Evolutionary conservation across 208 protist genomes (phyloP), one percentile per base, ranked within the genome.

Genomic region (Trypanosoma melophagium): DNA sequence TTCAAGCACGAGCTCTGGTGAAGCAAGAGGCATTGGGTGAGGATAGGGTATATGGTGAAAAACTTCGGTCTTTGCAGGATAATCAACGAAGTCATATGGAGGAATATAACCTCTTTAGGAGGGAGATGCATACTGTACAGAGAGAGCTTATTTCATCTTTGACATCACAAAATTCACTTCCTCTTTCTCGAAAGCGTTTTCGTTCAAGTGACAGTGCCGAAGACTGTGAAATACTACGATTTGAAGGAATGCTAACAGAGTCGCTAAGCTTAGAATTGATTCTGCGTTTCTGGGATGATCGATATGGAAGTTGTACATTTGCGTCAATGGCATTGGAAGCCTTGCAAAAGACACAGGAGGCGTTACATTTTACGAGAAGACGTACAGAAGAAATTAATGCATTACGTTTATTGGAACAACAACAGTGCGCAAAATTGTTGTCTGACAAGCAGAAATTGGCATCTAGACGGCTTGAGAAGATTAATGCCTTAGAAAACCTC

Each of bases 171-270:
- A 55, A 24, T 44, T 44, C 47, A 38, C 10, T 8, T 19, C 16
- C 2, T 12, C 17, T 22, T 17, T 16, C 10, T 7, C 28, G 57
- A 35, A 49, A 67, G 22, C 56, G 63, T 41, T 40, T 56, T 2
- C 74, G 60, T 4, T 41, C 59, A 40, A 5, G 44, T 25, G 24
- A 60, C 9, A 57, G 12, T 0, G 63, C 73, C 22, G n/a, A 58
- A 19, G 44, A 60, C 0, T 49, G 66, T 3, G 81, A 83, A 21
- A 66, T 56, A 3, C 52, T 80, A 3, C 71, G 74, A 17, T 87
- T 81, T 51, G 81, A 87, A 53, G 63, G 71, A 14, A 51, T 83
- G 28, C 53, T 87, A 13, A 69, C 64, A 28, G 77, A 83, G 47
- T 70, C 74, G 14, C 50, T 84, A 3, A 56, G 28, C 1, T n/a